These are phyloP conservation scores for Aureobasidium subglaciale DNA, from an alignment of 2,329 filamentous ascomycete genomes.

Conservation along the genomic window DNA sequence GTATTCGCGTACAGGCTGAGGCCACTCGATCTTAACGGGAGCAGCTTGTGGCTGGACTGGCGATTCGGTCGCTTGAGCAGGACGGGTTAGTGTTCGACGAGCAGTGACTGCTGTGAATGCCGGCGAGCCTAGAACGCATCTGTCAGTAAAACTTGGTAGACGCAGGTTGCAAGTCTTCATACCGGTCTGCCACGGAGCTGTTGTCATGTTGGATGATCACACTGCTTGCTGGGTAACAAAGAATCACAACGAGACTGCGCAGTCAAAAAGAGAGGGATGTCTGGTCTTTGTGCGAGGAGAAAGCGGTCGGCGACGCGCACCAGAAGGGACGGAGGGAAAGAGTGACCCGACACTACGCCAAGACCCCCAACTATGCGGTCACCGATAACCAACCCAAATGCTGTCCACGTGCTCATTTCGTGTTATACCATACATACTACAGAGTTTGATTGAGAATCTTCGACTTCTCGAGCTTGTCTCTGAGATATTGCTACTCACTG, in stretches of 20 bases:
- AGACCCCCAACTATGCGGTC: constrained; percentile 2
- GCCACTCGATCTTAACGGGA: constrained; percentile 63
- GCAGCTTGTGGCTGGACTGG: constrained; percentile 19
- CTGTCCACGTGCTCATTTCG: not conserved
- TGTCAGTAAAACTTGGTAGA: not conserved
- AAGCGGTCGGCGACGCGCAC: not conserved
- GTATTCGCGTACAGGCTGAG: constrained; percentile 74
- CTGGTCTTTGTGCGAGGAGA: not conserved
- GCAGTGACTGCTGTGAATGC: constrained; percentile 42
- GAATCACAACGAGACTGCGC: constrained; percentile 18
- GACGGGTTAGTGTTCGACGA: constrained; percentile 32
- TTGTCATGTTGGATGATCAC: constrained; percentile 11
- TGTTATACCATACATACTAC: not conserved
- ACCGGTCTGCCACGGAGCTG: constrained; percentile 14
- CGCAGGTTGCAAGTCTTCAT: not conserved
- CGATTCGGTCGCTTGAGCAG: constrained; percentile 15
- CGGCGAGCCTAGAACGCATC: constrained; percentile 24
- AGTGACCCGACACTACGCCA: not conserved
- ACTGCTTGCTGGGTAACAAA: constrained; percentile 7
- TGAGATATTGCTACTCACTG: not conserved
- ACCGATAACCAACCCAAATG: not conserved
- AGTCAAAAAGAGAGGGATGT: constrained; percentile 16
- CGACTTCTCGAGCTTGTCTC: not conserved
- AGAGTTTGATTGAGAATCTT: not conserved
- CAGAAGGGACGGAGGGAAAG: not conserved